phyloP scores from a whole-genome alignment of 495 filamentous ascomycete genomes.

The Lindgomyces ingoldianus region DNA sequence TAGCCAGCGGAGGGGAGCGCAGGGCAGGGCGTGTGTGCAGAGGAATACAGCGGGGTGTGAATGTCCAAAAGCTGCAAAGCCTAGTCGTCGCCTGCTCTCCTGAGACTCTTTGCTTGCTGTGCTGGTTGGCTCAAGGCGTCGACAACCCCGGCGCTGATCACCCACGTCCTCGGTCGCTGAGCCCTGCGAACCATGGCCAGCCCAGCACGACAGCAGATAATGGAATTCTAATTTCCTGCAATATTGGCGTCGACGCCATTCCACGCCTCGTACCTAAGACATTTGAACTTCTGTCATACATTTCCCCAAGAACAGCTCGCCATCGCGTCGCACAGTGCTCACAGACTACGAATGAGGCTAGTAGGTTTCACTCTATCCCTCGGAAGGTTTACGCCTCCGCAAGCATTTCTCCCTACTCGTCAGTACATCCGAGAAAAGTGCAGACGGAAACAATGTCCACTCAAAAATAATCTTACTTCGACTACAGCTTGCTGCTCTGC shows the following conservation, averaged over 20 bases:
- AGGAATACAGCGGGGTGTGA: neutral
- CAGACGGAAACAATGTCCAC: neutral
- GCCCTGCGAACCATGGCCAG: neutral
- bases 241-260: no score
- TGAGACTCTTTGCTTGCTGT: neutral
- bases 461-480: neutral
- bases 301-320: neutral
- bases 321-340: no score
- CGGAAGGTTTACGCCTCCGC: no score
- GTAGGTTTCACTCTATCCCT: no score
- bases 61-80: neutral
- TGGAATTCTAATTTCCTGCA: no score
- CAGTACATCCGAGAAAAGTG: neutral
- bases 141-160: neutral
- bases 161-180: neutral
- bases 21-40: neutral
- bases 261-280: neutral
- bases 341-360: no score
- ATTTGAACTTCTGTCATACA: neutral
- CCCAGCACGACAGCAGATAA: neutral
- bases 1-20: neutral
- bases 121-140: neutral
- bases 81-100: neutral
- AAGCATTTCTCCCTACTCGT: neutral
- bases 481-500: conserved; percentile 34